These are phyloP conservation scores for Aspergillus ustus DNA, from an alignment of 2,329 filamentous ascomycete species.

Conservation along the genomic window DNA sequence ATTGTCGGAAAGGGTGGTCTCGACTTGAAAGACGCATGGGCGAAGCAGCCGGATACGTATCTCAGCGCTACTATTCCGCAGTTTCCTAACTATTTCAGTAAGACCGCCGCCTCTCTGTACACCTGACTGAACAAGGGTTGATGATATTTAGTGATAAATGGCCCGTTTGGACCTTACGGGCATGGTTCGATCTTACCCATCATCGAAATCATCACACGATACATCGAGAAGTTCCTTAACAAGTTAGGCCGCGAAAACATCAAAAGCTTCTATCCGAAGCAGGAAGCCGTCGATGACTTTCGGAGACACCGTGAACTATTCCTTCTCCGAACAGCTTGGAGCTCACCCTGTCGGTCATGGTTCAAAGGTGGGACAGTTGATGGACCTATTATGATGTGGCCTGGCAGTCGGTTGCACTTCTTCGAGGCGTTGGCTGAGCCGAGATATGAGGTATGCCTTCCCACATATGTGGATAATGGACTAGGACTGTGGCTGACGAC, in stretches of 20 bases:
- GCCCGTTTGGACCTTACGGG: slow-evolving; percentile 30
- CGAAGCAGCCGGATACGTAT: neutral
- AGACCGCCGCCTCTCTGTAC: neutral
- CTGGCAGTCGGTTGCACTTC: slow-evolving; percentile 29
- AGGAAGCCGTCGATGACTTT: slow-evolving; percentile 12
- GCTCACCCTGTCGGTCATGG: slow-evolving; percentile 17
- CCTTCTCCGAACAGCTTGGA: slow-evolving; percentile 18
- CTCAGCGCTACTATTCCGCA: neutral
- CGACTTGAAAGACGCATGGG: neutral
- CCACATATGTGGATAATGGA: too few species aligned
- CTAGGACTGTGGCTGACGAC: neutral
- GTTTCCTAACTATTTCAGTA: neutral
- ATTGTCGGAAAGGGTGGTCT: slow-evolving; percentile 25
- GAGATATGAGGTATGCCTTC: slow-evolving; percentile 24
- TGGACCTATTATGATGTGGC: slow-evolving; percentile 26
- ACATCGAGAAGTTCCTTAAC: slow-evolving; percentile 1
- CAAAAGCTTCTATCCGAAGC: neutral
- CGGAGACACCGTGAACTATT: slow-evolving; percentile 12
- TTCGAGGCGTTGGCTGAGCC: slow-evolving; percentile 29
- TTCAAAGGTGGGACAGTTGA: slow-evolving; percentile 20
- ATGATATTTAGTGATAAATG: neutral
- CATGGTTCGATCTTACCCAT: slow-evolving; percentile 34
- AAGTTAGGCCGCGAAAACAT: slow-evolving; percentile 4
- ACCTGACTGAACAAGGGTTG: neutral
- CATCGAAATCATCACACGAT: slow-evolving; percentile 24